A percentile compares a stretch with the other conserved stretches of the same genome.
These are phyloP conservation scores for Pulveroboletus ravenelii DNA, from an alignment of 768 basidiomycete genomes.

Conservation along the genomic window DNA sequence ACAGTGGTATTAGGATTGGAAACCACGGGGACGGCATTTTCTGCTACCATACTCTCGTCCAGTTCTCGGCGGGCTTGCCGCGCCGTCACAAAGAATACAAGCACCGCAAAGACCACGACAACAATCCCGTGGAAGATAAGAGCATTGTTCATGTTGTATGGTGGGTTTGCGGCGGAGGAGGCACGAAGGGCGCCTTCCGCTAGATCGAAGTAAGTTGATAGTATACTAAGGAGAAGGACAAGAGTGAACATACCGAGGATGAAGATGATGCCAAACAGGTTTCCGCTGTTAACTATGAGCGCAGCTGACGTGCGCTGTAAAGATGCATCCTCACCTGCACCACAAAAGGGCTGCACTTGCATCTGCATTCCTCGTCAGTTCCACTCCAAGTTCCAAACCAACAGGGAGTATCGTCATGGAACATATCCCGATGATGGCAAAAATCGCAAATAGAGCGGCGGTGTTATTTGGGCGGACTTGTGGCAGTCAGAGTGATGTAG, in stretches of 20 bases:
- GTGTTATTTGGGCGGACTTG: slow-evolving; percentile 60
- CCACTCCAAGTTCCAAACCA: slow-evolving; percentile 71
- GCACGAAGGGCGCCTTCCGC: slow-evolving; percentile 68
- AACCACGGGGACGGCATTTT: not conserved
- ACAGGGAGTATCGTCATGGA: slow-evolving; percentile 72
- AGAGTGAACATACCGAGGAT: slow-evolving; percentile 47
- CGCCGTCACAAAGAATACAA: slow-evolving; percentile 53
- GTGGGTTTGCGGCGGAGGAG: slow-evolving; percentile 54
- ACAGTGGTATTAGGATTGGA: not conserved
- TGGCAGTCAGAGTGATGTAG: not conserved
- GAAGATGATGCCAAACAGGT: slow-evolving; percentile 57
- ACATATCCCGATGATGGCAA: slow-evolving; percentile 61
- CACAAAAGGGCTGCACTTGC: slow-evolving; percentile 73
- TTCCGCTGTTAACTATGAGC: slow-evolving; percentile 44
- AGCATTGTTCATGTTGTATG: slow-evolving; percentile 65
- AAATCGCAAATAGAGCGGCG: slow-evolving; percentile 58
- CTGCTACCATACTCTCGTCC: slow-evolving; percentile 50
- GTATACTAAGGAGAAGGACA: not conserved
- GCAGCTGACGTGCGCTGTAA: not conserved
- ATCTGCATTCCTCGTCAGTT: slow-evolving; percentile 76
- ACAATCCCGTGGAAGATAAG: slow-evolving; percentile 63
- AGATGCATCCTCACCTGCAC: slow-evolving; percentile 50
- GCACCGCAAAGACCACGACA: slow-evolving; percentile 35
- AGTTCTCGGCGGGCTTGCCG: slow-evolving; percentile 56
- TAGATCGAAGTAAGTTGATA: slow-evolving; percentile 21